Base-by-base conservation (phyloP, 176 grass and related monocot genomes). In the Oryza officinalis region DNA sequence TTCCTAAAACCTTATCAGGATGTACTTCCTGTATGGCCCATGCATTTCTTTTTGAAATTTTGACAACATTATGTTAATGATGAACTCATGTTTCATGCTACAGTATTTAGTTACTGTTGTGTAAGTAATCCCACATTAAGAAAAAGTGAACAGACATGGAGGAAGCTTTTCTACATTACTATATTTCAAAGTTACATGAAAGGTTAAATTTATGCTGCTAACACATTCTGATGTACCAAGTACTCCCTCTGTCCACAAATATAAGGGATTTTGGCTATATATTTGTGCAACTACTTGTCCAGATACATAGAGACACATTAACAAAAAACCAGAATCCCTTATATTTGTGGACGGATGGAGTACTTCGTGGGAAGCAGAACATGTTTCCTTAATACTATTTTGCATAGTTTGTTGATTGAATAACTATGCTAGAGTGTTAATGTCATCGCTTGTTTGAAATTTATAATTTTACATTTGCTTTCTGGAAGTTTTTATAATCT, bases 1-100 rank as follows among this genome's bases (percentile, higher is more conserved):
- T 75, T 86, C 32, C 69, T 69, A 68, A 82, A 76, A 78, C 84
- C 71, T 20, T 72, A 26, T 80, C 33, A 65, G 77, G 73, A 63
- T 78, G 67, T 69, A 46, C 67, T 52, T 83, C 12, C 31, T 72
- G 20, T 31, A 52, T 23, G 12, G 17, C 63, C 32, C 13, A 28
- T 84, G 59, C 52, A n/a, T 57, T 57, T 54, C n/a, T 57, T 57
- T 1, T 18, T 17, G 20, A 80, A 28, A 27, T 52, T 68, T 60
- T 18, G 9, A 59, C 25, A 25, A 44, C 35, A 13, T 52, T 80
- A 43, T 54, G 40, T 57, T 49, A 67, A n/a, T 68, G 69, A 45
- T 20, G 28, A 71, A 63, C 71, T 71, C 38, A 78, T 40, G 43
- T 31, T 13, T 79, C 30, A 54, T 57, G 31, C 23, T 83, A 25